These are phyloP conservation scores for Davidsoniella neocaledoniae DNA, from an alignment of 2,329 filamentous ascomycete species.

Conservation along the genomic window DNA sequence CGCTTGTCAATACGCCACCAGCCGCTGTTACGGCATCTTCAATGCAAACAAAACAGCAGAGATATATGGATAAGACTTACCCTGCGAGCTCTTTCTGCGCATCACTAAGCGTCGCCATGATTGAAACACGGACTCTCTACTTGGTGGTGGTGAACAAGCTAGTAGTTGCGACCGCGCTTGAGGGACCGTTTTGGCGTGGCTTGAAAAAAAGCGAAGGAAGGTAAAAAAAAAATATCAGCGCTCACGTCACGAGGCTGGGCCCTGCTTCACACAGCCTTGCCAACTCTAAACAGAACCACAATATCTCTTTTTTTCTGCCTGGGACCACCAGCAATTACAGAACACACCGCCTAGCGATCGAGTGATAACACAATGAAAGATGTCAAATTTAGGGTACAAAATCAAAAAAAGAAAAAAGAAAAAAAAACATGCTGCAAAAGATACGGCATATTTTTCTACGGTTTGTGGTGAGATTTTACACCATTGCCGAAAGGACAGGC, in stretches of 20 bases:
- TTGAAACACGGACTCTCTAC: neutral
- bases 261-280: constrained; percentile 7
- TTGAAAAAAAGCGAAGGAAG: constrained; percentile 1
- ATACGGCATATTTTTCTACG: too few relatives aligned
- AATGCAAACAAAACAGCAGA: neutral
- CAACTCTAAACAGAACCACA: neutral
- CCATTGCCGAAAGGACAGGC: too few relatives aligned
- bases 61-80: constrained; percentile 21
- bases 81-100: constrained; percentile 42
- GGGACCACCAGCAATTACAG: neutral
- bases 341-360: too few relatives aligned
- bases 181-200: neutral
- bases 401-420: too few relatives aligned
- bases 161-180: neutral
- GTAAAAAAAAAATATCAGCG: constrained; percentile 2
- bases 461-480: too few relatives aligned
- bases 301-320: neutral
- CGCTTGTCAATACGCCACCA: neutral
- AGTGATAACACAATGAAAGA: too few relatives aligned
- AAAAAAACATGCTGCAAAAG: too few relatives aligned
- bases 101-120: constrained; percentile 23
- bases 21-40: neutral
- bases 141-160: neutral
- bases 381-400: too few relatives aligned
- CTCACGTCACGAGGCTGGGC: constrained; percentile 12